Base-by-base conservation (phyloP, 331 rosid genomes). In the Acacia concinna region DNA sequence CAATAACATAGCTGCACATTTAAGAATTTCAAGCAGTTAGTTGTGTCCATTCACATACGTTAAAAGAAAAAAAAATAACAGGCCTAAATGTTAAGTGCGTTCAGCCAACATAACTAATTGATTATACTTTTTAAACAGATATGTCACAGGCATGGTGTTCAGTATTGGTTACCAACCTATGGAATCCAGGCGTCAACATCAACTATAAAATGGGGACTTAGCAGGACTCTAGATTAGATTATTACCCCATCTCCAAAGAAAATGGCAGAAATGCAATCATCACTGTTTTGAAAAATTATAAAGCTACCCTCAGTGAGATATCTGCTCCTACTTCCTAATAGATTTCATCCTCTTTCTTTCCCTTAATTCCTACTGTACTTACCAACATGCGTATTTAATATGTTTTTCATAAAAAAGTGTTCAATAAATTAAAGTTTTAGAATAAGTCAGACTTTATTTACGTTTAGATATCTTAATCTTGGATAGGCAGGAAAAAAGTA, bases 1-100 rank as follows among this genome's bases (percentile, higher is more conserved):
- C 98, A 90, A 91, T 90, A 70, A 93, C 99, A 77, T 93, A 96
- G 78, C 98, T 96, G 97, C 91, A 84, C 40, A 83, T 47, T 57
- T 0, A 25, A 44, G 72, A 79, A 75, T 27, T 13, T 82, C 64
- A 54, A 82, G 60, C 32, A 73, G n/a, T 32, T n/a, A 73, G 34
- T 34, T 40, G 23, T 25, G 77, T 43, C 75, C 51, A 62, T 51
- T 77, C 31, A 17, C 65, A 80, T 41, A 31, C 31, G 74, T 59
- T 71, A 77, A 80, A 23, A 21, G 31, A 23, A 23, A 66, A 23
- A 66, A 75, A 27, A 4, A 76, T 15, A 14, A 69, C 5, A 74
- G 65, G 67, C 38, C n/a, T 51, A 46, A 72, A 73, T 59, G 74
- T 34, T 49, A 64, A 46, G 80, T 30, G 28, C 41, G 49, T 46